phyloP scores from a whole-genome alignment of 2,329 filamentous ascomycete species.

The Fusarium succisae region DNA sequence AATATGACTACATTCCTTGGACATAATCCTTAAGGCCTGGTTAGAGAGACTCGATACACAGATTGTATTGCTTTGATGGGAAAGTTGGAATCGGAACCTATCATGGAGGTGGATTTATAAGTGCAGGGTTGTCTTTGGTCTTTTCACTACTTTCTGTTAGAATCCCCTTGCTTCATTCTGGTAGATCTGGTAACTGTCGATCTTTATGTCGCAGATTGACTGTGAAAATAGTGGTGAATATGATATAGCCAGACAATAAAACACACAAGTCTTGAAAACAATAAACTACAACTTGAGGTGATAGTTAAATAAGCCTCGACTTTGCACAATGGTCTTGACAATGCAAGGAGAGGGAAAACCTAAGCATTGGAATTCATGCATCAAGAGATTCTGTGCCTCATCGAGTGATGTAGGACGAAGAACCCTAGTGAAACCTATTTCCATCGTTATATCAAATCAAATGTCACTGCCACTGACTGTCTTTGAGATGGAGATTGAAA shows the following conservation, averaged over 20 bases:
- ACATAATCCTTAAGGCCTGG: too few species aligned
- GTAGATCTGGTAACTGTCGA: background rate
- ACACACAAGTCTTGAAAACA: background rate
- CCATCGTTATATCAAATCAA: too few species aligned
- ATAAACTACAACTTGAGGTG: background rate
- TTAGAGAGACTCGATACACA: background rate
- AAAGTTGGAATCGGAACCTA: background rate
- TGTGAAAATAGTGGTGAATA: background rate
- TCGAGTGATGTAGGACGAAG: background rate
- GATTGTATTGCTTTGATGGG: background rate
- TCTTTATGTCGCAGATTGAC: background rate
- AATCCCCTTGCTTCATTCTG: fast-evolving
- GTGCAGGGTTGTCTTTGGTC: too few species aligned
- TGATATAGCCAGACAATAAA: background rate
- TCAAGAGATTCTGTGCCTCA: background rate
- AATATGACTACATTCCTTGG: too few species aligned
- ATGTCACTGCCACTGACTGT: background rate
- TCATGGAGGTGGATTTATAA: too few species aligned
- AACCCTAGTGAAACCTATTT: background rate
- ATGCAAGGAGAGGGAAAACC: too few species aligned
- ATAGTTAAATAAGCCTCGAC: background rate
- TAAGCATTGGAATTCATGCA: too few species aligned
- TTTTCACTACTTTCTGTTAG: background rate
- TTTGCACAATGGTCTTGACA: background rate
- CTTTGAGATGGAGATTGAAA: background rate